These are phyloP conservation scores for Yamadazyma laniorum DNA, from an alignment of 805 yeast genomes.

Conservation along the genomic window DNA sequence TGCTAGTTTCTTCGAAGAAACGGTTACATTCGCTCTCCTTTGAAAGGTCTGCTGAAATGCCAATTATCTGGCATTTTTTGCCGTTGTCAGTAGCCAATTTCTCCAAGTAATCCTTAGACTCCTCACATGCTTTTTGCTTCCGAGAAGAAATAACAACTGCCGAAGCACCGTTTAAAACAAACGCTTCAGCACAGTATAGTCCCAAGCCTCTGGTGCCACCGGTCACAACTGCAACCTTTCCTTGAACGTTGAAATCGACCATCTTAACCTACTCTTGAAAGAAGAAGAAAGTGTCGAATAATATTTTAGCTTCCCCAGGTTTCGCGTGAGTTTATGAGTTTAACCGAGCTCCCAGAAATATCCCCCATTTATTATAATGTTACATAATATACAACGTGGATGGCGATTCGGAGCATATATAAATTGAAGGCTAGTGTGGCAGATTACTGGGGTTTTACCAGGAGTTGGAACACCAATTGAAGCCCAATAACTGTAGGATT, in stretches of 20 bases:
- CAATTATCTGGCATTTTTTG: conserved; percentile 28
- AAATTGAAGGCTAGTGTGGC: no score
- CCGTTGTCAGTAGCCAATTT: conserved; percentile 34
- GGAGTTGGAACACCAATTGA: conserved; percentile 51
- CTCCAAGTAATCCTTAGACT: conserved; percentile 46
- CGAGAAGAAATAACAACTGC: conserved; percentile 64
- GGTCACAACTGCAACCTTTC: conserved; percentile 64
- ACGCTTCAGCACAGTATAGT: conserved; percentile 61
- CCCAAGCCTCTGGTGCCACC: conserved; percentile 81
- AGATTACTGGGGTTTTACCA: background rate
- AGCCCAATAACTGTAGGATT: conserved; percentile 64
- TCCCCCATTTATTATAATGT: no score
- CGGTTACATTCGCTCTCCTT: conserved; percentile 45
- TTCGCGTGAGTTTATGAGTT: background rate
- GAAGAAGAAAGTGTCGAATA: no score
- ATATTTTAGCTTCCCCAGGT: background rate
- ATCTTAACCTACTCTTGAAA: no score
- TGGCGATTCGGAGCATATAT: no score
- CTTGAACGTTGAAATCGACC: conserved; percentile 51
- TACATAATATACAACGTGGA: no score
- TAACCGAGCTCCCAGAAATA: background rate
- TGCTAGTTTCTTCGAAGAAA: conserved; percentile 41
- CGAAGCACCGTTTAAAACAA: conserved; percentile 60
- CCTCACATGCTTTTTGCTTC: conserved; percentile 58
- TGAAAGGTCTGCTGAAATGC: conserved; percentile 60